Conservation (phyloP, 2,329 filamentous ascomycete genomes). For the Aspergillus ochraceus region DNA sequence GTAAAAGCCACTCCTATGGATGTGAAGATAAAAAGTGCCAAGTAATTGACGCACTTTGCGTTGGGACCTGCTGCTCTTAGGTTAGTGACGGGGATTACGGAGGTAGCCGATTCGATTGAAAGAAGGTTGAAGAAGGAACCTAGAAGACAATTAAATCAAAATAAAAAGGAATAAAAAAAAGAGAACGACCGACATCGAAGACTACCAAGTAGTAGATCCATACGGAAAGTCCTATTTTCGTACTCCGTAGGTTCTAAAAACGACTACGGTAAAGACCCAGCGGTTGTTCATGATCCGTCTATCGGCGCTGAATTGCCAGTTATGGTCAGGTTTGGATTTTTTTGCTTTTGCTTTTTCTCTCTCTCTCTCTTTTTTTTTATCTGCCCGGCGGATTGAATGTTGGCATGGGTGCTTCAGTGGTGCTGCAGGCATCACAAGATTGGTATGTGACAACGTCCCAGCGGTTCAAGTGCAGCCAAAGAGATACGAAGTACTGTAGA, state of each 20-base stretch:
- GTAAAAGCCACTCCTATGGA: neutral
- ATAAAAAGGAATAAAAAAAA: neutral
- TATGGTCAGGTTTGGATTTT: neutral
- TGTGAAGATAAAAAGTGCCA: neutral
- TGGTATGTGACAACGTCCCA: neutral
- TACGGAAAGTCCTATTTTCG: neutral
- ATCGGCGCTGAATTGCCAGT: neutral
- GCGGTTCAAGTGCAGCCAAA: neutral
- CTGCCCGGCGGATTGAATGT: neutral
- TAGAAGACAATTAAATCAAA: neutral
- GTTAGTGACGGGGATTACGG: neutral
- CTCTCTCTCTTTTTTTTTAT: neutral
- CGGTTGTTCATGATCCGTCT: neutral
- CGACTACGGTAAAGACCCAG: neutral
- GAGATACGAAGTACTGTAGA: neutral
- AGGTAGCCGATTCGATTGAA: constrained; percentile 4
- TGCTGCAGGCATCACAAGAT: neutral
- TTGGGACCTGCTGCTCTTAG: neutral
- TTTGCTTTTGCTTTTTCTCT: neutral
- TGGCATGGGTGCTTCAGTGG: neutral
- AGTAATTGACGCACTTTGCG: neutral
- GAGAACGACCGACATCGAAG: neutral
- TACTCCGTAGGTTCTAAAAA: neutral
- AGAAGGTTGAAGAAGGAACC: constrained; percentile 12
- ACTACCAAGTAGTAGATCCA: neutral